Evolutionary conservation across 345 rosid species (phyloP).

Genomic region (Eutrema japonicum): DNA sequence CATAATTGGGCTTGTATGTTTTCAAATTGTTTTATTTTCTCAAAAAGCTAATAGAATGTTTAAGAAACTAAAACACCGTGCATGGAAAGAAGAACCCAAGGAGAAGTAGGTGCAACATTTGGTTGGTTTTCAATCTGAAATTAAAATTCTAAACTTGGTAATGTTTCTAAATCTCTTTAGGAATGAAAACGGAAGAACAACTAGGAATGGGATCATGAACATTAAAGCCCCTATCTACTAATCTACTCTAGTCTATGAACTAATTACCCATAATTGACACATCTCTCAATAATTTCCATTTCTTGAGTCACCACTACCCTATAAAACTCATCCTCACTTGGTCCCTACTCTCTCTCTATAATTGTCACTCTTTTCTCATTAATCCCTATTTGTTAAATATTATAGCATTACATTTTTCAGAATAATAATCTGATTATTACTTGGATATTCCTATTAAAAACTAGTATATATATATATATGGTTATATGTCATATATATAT

Average conservation of each 20-base stretch:
- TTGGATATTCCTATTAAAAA: neutral
- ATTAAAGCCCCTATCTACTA: constrained; percentile 20
- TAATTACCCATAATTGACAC: constrained; percentile 7
- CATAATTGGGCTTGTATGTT: neutral
- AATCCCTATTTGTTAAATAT: neutral
- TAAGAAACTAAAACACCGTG: neutral
- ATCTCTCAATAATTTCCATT: constrained; percentile 20
- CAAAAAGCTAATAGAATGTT: neutral
- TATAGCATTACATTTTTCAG: neutral
- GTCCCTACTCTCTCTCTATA: constrained; percentile 31
- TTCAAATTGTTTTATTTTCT: neutral
- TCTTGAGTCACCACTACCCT: constrained; percentile 19
- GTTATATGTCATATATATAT: neutral
- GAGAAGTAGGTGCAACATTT: constrained; percentile 7
- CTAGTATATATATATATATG: neutral
- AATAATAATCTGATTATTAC: neutral
- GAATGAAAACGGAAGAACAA: neutral
- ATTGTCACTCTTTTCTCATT: constrained; percentile 22
- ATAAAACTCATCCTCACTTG: constrained; percentile 26
- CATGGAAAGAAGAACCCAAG: no score
- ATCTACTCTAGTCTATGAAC: constrained; percentile 31
- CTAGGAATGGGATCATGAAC: constrained; percentile 15
- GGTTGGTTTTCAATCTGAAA: neutral
- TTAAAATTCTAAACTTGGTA: neutral
- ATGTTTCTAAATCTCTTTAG: neutral